Evolutionary conservation across 495 filamentous ascomycete genomes (phyloP), one percentile per base, ranked within the genome.

Genomic region (Podospora pseudoanserina): DNA sequence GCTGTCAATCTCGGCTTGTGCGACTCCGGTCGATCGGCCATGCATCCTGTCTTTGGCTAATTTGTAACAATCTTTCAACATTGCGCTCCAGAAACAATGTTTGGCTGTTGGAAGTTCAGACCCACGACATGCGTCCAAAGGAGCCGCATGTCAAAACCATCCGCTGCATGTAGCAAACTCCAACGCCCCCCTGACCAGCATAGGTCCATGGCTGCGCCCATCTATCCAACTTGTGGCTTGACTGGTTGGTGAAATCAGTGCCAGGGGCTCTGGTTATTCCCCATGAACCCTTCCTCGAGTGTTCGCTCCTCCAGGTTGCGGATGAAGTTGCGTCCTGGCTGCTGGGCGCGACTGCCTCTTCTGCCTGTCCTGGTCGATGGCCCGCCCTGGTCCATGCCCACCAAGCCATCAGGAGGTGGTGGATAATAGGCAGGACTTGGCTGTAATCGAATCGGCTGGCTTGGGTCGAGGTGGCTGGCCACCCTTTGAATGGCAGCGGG

Each of bases 341-440:
- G 85, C 65, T 84, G 86, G 28, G 88, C 85, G 72, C 92, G 86
- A 68, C 92, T 96, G 23, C 92, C 90, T 72, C 94, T 88, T 63
- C 94, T 84, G 44, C 91, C 84, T 56, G 90, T 86, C 71, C 88
- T 90, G 70, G 91, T 88, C 13, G 89, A 75, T 11, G 81, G 79
- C 15, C 65, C 63, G 54, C 81, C 55, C 23, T 19, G 78, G 64
- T 83, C 84, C 55, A 81, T 71, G 6, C 80, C 78, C 3, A 72
- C 86, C 57, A 90, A 86, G 7, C 93, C 94, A 69, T 97, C 95
- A 2, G 92, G 87, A n/a, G 94, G 94, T 9, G 95, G 95, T 18
- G 95, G 96, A 72, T 97, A 98, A 78, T 99, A 99, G 7, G 96
- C 96, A 2, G 96, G 96, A 67, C 93, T 97, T 5, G 96, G 96